phyloP scores from a whole-genome alignment of 306 rosid species.

The Casuarina equisetifolia region DNA sequence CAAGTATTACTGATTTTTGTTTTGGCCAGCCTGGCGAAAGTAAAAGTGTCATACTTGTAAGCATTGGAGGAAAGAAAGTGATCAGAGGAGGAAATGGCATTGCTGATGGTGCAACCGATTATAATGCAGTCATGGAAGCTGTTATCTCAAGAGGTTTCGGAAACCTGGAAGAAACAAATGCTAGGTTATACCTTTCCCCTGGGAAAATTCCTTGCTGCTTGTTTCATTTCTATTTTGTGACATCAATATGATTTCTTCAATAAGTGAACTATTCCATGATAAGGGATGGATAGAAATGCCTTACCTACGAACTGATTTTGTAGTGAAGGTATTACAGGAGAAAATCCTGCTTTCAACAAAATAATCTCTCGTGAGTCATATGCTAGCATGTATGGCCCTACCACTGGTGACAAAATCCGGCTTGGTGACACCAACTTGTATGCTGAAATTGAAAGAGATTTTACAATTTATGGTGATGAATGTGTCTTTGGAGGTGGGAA shows the following conservation, averaged over 20 bases:
- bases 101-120: slow-evolving; percentile 63
- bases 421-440: slow-evolving; percentile 87
- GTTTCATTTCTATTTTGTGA: slow-evolving; percentile 17
- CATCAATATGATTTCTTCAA: slow-evolving; percentile 20
- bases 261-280: slow-evolving; percentile 20
- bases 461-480: slow-evolving; percentile 81
- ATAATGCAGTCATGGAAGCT: slow-evolving; percentile 53
- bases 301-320: slow-evolving; percentile 44
- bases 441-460: slow-evolving; percentile 85
- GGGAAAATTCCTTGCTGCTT: slow-evolving; percentile 15
- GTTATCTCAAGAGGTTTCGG: slow-evolving; percentile 45
- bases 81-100: slow-evolving; percentile 81
- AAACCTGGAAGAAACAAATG: slow-evolving; percentile 52
- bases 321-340: slow-evolving; percentile 79
- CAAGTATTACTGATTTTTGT: slow-evolving; percentile 22
- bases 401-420: slow-evolving; percentile 83
- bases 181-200: slow-evolving; percentile 51
- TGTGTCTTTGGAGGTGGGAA: slow-evolving; percentile 96
- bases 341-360: slow-evolving; percentile 47
- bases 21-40: slow-evolving; percentile 78
- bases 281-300: slow-evolving; percentile 22
- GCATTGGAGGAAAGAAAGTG: slow-evolving; percentile 75
- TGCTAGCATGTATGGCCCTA: slow-evolving; percentile 87
- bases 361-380: slow-evolving; percentile 63
- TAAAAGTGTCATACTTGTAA: slow-evolving; percentile 71